phyloP scores from a whole-genome alignment of 768 basidiomycete species.

The Lentinula boryana region DNA sequence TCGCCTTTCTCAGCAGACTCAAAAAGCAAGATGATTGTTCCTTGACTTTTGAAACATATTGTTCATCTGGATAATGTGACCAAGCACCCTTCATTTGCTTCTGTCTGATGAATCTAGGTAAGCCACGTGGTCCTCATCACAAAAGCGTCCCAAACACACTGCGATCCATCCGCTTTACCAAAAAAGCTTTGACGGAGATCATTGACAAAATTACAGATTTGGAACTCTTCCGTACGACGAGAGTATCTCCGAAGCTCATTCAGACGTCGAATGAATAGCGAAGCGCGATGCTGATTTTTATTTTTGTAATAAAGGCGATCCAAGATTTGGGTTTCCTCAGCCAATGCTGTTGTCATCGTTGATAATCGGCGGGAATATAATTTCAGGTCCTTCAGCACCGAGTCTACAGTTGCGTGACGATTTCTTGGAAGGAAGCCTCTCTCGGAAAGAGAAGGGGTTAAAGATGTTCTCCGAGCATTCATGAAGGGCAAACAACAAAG shows the following conservation, averaged over 20 bases:
- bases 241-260: constrained; percentile 54
- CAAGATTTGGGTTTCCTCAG: constrained; percentile 52
- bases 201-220: constrained; percentile 25
- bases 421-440: background rate
- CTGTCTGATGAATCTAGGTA: constrained; percentile 25
- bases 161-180: constrained; percentile 26
- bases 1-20: constrained; percentile 42
- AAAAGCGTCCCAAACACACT: constrained; percentile 23
- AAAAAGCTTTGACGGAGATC: constrained; percentile 48
- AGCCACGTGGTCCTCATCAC: background rate
- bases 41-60: constrained; percentile 25
- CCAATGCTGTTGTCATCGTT: constrained; percentile 30
- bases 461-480: background rate
- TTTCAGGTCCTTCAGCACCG: constrained; percentile 58
- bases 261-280: constrained; percentile 67
- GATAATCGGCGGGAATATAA: constrained; percentile 46
- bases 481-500: background rate
- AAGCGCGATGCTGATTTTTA: constrained; percentile 69
- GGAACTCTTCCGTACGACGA: constrained; percentile 26
- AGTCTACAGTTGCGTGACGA: constrained; percentile 32
- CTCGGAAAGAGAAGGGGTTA: background rate
- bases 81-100: constrained; percentile 56
- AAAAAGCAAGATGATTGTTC: constrained; percentile 29
- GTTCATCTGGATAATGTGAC: constrained; percentile 48
- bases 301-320: constrained; percentile 72